phyloP scores from a whole-genome alignment of 2,329 filamentous ascomycete genomes.

The Fusarium sp. region DNA sequence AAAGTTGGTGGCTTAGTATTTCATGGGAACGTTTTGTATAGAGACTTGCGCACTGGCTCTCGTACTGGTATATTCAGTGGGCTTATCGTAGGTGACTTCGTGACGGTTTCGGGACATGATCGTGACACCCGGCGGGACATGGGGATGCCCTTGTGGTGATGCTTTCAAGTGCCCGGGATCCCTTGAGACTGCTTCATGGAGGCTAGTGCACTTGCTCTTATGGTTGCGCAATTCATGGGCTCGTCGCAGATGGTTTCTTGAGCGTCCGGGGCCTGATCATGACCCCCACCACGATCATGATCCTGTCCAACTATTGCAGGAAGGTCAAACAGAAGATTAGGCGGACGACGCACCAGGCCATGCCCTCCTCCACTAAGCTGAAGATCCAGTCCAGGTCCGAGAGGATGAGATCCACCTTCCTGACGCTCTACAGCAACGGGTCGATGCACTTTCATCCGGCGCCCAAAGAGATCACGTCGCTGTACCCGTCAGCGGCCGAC shows the following conservation, averaged over 20 bases:
- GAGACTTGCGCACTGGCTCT: slow-evolving; percentile 49
- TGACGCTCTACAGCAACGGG: neutral
- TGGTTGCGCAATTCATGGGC: slow-evolving; percentile 66
- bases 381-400: rapidly evolving
- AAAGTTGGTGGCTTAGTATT: slow-evolving; percentile 75
- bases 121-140: too few species aligned
- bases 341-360: rapidly evolving
- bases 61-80: too few species aligned
- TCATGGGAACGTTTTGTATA: slow-evolving; percentile 78
- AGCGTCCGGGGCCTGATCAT: slow-evolving; percentile 57
- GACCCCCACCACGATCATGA: neutral
- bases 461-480: rapidly evolving
- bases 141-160: too few species aligned
- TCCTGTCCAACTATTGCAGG: neutral
- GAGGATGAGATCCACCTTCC: rapidly evolving
- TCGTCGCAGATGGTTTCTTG: slow-evolving; percentile 55
- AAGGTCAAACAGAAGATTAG: neutral
- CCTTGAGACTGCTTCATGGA: slow-evolving; percentile 77
- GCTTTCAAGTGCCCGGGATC: too few species aligned
- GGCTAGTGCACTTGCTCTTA: slow-evolving; percentile 72
- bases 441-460: rapidly evolving
- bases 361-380: rapidly evolving
- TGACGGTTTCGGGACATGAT: too few species aligned
- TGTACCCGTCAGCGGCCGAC: rapidly evolving
- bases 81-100: too few species aligned